Evolutionary conservation across 202 grass and related monocot species (phyloP).

Genomic region (Carex arenaria): DNA sequence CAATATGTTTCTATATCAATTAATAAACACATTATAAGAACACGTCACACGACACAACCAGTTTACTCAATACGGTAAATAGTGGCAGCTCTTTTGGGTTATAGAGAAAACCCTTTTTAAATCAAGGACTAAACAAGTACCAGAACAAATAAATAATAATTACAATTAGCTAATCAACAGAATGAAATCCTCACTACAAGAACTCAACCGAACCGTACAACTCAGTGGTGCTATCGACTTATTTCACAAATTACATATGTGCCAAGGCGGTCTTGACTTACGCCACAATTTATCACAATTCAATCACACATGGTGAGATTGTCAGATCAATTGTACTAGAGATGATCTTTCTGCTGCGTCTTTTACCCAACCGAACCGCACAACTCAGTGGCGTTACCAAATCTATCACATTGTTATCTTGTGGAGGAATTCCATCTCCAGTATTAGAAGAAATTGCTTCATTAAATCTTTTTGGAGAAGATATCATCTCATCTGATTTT

Average conservation of each 20-base stretch:
- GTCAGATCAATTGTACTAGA: slow-evolving; percentile 53
- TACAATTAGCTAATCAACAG: neutral
- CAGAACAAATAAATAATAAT: neutral
- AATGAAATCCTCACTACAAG: neutral
- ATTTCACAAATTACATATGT: neutral
- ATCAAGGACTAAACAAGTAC: neutral
- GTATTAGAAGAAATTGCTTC: neutral
- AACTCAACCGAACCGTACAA: neutral
- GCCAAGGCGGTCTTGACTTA: neutral
- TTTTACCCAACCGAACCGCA: slow-evolving; percentile 13
- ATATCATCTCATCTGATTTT: neutral
- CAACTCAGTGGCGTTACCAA: slow-evolving; percentile 35
- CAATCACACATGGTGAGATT: slow-evolving; percentile 47
- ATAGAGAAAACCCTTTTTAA: too few species aligned
- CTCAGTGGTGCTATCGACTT: slow-evolving; percentile 22
- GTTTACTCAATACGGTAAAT: neutral
- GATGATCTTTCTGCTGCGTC: neutral
- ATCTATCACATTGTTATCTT: slow-evolving; percentile 31
- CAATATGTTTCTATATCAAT: neutral
- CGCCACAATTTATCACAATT: slow-evolving; percentile 25
- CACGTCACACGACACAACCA: neutral
- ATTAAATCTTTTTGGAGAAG: slow-evolving; percentile 6
- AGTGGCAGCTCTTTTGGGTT: neutral
- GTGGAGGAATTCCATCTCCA: neutral
- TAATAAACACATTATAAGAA: neutral